A percentile compares a stretch with the other conserved stretches of the same genome.
phyloP scores from a whole-genome alignment of 2,329 filamentous ascomycete species.

The Grosmannia serpens region DNA sequence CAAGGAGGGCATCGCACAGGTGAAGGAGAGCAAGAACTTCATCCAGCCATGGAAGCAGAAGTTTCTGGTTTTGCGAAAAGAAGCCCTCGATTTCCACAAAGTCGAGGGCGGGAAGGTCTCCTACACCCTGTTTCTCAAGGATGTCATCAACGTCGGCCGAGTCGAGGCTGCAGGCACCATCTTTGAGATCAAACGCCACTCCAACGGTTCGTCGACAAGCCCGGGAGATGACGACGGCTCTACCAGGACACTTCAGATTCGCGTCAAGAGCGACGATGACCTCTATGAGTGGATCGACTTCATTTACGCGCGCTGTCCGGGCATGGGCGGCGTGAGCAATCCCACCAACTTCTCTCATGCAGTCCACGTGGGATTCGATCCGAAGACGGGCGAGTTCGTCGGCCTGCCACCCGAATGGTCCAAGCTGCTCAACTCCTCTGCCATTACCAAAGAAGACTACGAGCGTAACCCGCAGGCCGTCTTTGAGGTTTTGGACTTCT shows the following conservation, averaged over 20 bases:
- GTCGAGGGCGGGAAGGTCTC: slow-evolving; percentile 76
- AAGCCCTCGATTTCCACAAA: slow-evolving; percentile 90
- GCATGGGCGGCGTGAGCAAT: slow-evolving; percentile 96
- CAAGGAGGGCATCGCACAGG: slow-evolving; percentile 71
- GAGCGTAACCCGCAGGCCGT: slow-evolving; percentile 87
- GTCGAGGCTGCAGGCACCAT: slow-evolving; percentile 87
- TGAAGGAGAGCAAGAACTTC: slow-evolving; percentile 84
- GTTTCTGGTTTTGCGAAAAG: slow-evolving; percentile 84
- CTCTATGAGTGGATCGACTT: slow-evolving; percentile 98
- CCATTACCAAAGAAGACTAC: slow-evolving; percentile 97
- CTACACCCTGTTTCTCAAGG: slow-evolving; percentile 74
- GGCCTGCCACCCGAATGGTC: slow-evolving; percentile 95
- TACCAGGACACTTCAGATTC: slow-evolving; percentile 77
- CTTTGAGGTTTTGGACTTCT: slow-evolving; percentile 74
- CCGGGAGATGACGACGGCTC: slow-evolving; percentile 69
- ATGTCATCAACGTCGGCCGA: slow-evolving; percentile 80
- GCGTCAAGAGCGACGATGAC: slow-evolving; percentile 90
- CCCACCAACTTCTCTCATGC: slow-evolving; percentile 96
- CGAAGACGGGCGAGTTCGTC: slow-evolving; percentile 87
- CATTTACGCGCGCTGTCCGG: slow-evolving; percentile 91
- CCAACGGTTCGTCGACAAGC: slow-evolving; percentile 56
- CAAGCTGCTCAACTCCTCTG: slow-evolving; percentile 87
- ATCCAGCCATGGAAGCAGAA: slow-evolving; percentile 83
- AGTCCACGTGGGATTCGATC: slow-evolving; percentile 95
- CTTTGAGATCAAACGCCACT: slow-evolving; percentile 78